These are phyloP conservation scores for Scheffersomyces segobiensis DNA, from an alignment of 1,139 yeast genomes.

Conservation along the genomic window DNA sequence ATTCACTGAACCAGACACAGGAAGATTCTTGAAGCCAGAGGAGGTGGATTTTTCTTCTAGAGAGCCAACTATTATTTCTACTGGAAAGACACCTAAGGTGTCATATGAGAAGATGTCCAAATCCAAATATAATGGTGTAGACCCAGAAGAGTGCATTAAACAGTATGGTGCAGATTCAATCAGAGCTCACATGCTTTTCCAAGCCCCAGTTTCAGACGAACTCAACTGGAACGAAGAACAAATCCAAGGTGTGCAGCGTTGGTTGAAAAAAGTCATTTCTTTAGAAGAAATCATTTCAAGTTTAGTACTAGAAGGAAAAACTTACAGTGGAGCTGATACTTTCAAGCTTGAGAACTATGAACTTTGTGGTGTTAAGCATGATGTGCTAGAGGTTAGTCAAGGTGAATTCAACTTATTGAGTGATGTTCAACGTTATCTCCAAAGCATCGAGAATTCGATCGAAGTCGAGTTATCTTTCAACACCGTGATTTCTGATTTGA, in stretches of 20 bases:
- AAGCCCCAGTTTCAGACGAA: slow-evolving; percentile 82
- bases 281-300: slow-evolving; percentile 17
- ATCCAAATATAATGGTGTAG: slow-evolving; percentile 92
- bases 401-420: slow-evolving; percentile 60
- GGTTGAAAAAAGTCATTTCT: slow-evolving; percentile 68
- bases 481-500: slow-evolving; percentile 84
- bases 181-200: slow-evolving; percentile 91
- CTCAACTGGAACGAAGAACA: slow-evolving; percentile 89
- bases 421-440: slow-evolving; percentile 50
- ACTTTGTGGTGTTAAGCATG: slow-evolving; percentile 20
- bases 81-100: slow-evolving; percentile 54
- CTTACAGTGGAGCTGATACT: background rate
- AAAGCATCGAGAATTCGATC: slow-evolving; percentile 58
- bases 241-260: slow-evolving; percentile 82
- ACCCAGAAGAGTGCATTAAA: slow-evolving; percentile 76
- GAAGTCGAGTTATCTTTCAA: slow-evolving; percentile 65
- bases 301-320: background rate
- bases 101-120: slow-evolving; percentile 93
- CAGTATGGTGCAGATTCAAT: slow-evolving; percentile 92
- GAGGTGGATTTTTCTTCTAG: slow-evolving; percentile 54
- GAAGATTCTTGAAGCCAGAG: slow-evolving; percentile 73
- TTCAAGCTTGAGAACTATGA: slow-evolving; percentile 13
- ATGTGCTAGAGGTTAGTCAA: slow-evolving; percentile 27
- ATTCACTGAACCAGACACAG: slow-evolving; percentile 66
- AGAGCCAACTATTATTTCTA: slow-evolving; percentile 46